Evolutionary conservation across 768 basidiomycete genomes (phyloP).

Genomic region (Boletus reticuloceps): DNA sequence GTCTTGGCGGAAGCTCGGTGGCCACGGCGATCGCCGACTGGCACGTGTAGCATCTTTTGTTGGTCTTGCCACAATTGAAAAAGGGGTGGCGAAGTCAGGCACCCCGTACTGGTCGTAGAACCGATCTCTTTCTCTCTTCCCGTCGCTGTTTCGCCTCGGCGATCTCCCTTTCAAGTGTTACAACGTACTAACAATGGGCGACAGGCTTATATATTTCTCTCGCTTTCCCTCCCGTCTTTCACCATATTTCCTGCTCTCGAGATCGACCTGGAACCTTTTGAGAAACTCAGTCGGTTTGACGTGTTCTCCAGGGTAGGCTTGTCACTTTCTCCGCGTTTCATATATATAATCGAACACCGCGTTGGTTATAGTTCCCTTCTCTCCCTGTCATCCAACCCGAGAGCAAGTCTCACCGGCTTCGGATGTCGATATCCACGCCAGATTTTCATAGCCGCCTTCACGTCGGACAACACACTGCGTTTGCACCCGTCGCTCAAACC

Average conservation of each 20-base stretch:
- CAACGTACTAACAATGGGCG: constrained; percentile 13
- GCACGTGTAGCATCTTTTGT: too few species aligned
- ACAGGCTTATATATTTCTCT: constrained; percentile 57
- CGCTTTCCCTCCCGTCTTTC: constrained; percentile 46
- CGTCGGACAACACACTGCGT: constrained; percentile 4
- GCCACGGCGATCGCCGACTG: constrained; percentile 4
- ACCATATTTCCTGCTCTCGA: constrained; percentile 57
- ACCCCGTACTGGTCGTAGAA: constrained; percentile 10
- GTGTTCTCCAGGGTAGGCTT: constrained; percentile 25
- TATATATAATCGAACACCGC: too few species aligned
- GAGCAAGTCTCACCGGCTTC: constrained; percentile 21
- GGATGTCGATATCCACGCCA: constrained; percentile 35
- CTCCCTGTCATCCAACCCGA: constrained; percentile 23
- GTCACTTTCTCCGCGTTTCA: neutral
- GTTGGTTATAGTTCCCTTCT: constrained; percentile 14
- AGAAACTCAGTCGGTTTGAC: constrained; percentile 51
- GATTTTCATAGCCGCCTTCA: constrained; percentile 27
- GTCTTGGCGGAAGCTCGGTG: neutral
- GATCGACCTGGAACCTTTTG: constrained; percentile 58
- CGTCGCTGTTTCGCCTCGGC: constrained; percentile 11
- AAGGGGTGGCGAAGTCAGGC: constrained; percentile 15
- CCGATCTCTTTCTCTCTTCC: too few species aligned
- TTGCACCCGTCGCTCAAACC: constrained; percentile 2
- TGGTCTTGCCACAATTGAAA: too few species aligned
- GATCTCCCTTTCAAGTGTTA: constrained; percentile 12